Evolutionary conservation across 768 basidiomycete species (phyloP).

Genomic region (Leccinum longicurvipes): DNA sequence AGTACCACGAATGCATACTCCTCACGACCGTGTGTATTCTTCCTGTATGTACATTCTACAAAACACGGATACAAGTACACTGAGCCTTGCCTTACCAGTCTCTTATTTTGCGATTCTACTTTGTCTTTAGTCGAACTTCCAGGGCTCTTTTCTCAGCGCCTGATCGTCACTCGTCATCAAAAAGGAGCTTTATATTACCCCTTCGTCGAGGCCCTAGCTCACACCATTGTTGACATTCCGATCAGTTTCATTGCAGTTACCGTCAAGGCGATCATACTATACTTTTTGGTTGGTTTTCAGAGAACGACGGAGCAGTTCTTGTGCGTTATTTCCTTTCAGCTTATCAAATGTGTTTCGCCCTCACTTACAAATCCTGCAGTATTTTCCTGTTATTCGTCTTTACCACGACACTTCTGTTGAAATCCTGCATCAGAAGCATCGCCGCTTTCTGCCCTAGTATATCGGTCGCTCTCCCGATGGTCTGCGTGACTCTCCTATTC

Average conservation of each 20-base stretch:
- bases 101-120: constrained; percentile 48
- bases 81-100: constrained; percentile 33
- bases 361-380: constrained; percentile 43
- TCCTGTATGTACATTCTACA: constrained; percentile 49
- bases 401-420: constrained; percentile 59
- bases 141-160: constrained; percentile 41
- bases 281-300: constrained; percentile 22
- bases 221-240: constrained; percentile 45
- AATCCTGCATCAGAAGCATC: constrained; percentile 66
- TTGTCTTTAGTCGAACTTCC: constrained; percentile 54
- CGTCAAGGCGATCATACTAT: constrained; percentile 11
- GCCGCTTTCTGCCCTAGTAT: constrained; percentile 53
- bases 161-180: constrained; percentile 41
- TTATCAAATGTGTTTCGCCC: neutral
- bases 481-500: constrained; percentile 34
- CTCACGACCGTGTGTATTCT: constrained; percentile 74
- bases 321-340: constrained; percentile 3
- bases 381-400: constrained; percentile 54
- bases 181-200: constrained; percentile 47
- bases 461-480: constrained; percentile 43
- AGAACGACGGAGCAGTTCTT: constrained; percentile 15
- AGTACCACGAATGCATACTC: constrained; percentile 31
- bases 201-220: constrained; percentile 43
- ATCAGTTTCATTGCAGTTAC: constrained; percentile 28
- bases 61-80: neutral